Evolutionary conservation across 2,329 filamentous ascomycete species (phyloP), one percentile per base, ranked within the genome.

Genomic region (Elsinoe fawcettii): DNA sequence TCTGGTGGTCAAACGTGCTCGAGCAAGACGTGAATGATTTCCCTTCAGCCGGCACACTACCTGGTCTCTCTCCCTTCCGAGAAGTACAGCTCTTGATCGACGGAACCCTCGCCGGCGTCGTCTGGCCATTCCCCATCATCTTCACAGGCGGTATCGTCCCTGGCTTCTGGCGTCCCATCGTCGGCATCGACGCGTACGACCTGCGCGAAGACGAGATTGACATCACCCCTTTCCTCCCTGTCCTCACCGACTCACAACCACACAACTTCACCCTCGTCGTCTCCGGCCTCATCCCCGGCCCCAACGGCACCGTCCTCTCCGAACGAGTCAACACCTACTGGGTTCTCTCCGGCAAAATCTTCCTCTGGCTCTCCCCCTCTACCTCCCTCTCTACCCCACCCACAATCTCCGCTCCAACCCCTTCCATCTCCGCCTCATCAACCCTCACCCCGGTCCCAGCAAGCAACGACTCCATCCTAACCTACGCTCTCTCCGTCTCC

Each of bases 1-100:
- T 92, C 65, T 95, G 89, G 88, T 93, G 87, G 83, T 81, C 79
- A 58, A 92, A 92, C 65, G 83, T 90, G 1, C 79, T 86, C 1
- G 78, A 84, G 43, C 80, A 80, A 8, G 79, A 84, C 61, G 75
- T 75, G 2, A 61, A 77, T 34, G 77, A 79, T 2, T 92, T 91
- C 66, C 74, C 77, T 3, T 69, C 71, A 5, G 77, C 75, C 1
- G 77, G 78, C 3, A 71, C 72, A 1, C 74, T 90, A 0, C 81
- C 82, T 22, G 88, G 87, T 0, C 82, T 82, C 63, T 85, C 85
- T 4, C 83, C 87, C 0, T 92, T 88, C 68, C 82, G 89, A 20
- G 89, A 95, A 71, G 78, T 93, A 1, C 87, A 91, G 63, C 74
- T 93, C 0, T 74, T 80, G 43, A 87, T 95, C 55, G 88, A 95